A percentile compares a stretch with the other conserved stretches of the same genome.
These are phyloP conservation scores for Jatropha podagrica DNA, from an alignment of 441 rosid genomes.

Conservation along the genomic window DNA sequence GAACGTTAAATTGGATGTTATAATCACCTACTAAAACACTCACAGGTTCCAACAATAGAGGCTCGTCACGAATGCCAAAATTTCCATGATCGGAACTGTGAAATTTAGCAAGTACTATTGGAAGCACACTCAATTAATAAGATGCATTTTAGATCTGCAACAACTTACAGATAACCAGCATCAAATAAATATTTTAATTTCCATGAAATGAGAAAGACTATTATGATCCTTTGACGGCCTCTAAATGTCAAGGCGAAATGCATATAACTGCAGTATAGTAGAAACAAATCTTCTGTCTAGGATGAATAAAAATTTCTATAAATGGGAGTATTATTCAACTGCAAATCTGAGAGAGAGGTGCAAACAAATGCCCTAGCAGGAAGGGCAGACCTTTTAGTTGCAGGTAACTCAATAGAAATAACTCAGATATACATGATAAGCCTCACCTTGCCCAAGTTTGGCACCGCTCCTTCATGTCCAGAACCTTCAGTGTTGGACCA, in stretches of 20 bases:
- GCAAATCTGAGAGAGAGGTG: not conserved
- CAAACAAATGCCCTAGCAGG: not conserved
- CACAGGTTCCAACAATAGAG: not conserved
- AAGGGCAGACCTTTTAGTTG: not conserved
- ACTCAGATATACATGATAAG: constrained; percentile 9
- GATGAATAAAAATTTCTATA: not conserved
- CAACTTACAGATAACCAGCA: not conserved
- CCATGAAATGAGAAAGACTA: not conserved
- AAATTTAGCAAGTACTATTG: not conserved
- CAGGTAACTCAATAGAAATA: constrained; percentile 1
- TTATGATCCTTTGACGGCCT: not conserved
- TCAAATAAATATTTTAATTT: not conserved
- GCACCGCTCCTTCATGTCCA: constrained; percentile 15
- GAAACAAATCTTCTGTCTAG: not conserved
- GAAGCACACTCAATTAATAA: not conserved
- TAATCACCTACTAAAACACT: not conserved
- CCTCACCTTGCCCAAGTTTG: constrained; percentile 43
- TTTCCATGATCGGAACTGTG: not conserved
- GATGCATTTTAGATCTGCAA: not conserved
- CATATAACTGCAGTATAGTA: not conserved
- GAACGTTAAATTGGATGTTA: not conserved
- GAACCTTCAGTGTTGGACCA: constrained; percentile 28
- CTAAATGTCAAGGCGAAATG: not conserved
- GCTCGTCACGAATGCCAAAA: not conserved
- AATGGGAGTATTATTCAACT: not conserved